Conservation (phyloP, 169 alveolate genomes). For the Cyclospora cayetanensis region DNA sequence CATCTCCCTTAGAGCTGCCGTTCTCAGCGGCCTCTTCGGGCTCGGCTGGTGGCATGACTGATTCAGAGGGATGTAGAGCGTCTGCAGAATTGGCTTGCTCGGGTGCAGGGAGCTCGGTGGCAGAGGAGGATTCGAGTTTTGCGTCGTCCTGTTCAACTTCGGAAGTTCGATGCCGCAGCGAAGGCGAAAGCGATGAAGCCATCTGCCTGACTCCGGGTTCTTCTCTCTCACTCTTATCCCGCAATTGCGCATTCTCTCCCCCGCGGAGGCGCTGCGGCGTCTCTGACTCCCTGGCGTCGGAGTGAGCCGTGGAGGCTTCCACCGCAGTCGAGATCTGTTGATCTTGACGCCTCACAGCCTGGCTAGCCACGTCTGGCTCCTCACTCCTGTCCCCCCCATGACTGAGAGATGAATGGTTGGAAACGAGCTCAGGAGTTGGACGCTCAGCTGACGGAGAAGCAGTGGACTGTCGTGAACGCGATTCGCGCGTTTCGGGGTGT, state of each 20-base stretch:
- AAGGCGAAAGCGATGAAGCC: conserved; percentile 23
- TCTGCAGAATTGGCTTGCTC: conserved; percentile 19
- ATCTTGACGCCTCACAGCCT: not conserved
- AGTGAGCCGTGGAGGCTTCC: not conserved
- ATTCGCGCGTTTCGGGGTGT: not conserved
- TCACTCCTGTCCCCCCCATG: not conserved
- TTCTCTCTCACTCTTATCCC: too few relatives aligned
- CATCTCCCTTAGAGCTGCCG: not conserved
- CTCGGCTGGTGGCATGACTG: not conserved
- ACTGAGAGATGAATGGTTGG: conserved; percentile 6
- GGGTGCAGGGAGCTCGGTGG: not conserved
- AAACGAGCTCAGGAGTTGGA: conserved; percentile 58
- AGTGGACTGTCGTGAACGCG: conserved; percentile 2
- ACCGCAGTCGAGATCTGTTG: not conserved
- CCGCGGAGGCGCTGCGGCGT: too few relatives aligned
- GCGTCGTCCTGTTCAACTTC: conserved; percentile 4
- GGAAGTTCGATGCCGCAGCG: not conserved
- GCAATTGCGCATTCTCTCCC: too few relatives aligned
- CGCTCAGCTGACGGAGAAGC: conserved; percentile 54
- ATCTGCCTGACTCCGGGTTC: not conserved
- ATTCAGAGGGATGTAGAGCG: not conserved
- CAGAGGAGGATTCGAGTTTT: not conserved
- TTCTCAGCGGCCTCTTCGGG: not conserved
- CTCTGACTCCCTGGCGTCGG: not conserved
- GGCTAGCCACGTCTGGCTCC: conserved; percentile 2